Evolutionary conservation across 1,139 yeast genomes (phyloP), one percentile per base, ranked within the genome.

Genomic region (Torulaspora pretoriensis): DNA sequence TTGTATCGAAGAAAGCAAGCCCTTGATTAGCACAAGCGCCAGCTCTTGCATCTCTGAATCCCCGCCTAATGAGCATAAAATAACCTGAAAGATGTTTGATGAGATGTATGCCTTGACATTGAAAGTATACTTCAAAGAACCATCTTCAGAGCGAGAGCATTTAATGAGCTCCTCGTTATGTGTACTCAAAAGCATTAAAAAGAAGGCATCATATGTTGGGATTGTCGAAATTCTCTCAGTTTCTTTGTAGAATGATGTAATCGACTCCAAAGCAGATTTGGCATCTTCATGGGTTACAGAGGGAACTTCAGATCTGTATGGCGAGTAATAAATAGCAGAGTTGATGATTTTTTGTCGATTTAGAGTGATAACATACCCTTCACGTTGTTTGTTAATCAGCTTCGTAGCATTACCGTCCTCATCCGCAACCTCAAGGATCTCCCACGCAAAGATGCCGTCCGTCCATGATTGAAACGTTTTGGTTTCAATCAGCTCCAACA

Each of bases 361-460:
- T 40, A 88, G 59, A 1, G 77, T 73, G 3, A 87, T 74, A 3
- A 75, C 73, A 24, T 81, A 64, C 1, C 78, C 79, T 28, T 72
- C 76, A 27, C 63, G 65, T 40, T 76, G 74, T 39, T 70, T 69
- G 14, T 68, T 65, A 39, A 84, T 68, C 23, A 85, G 57, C 27
- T 59, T 72, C 8, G 35, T 27, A 2, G 75, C 76, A 12, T 72
- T 65, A 26, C 72, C 54, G 17, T 75, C 80, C 10, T 65, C 67
- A 32, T 64, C 68, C 8, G 65, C 62, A 35, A 69, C 54, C 24
- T 77, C 73, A 9, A 69, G 61, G 41, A 83, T 74, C 42, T 83
- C 89, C 95, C 95, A 87, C 33, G 74, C 69, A 36, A 73, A 68
- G 8, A 85, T 80, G 40, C 65, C 63, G 43, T 73, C 70, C 10